Conservation (phyloP, 2,329 filamentous ascomycete species). For the Paraphaeosphaeria sporulosa region DNA sequence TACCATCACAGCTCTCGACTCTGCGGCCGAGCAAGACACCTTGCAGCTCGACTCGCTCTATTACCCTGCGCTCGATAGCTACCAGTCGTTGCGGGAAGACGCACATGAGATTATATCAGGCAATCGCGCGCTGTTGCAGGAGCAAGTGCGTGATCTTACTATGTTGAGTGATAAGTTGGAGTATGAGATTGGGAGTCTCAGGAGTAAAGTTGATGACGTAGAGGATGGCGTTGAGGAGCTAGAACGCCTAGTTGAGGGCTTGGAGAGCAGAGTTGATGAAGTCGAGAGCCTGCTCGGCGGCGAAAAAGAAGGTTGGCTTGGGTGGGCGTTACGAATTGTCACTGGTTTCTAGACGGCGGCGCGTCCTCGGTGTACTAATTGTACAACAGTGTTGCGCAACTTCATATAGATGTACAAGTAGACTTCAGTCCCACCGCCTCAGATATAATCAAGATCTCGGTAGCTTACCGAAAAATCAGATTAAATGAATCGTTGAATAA, state of each 20-base stretch:
- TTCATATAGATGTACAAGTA: not conserved
- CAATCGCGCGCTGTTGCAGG: slow-evolving; percentile 72
- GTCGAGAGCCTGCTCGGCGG: slow-evolving; percentile 63
- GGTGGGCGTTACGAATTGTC: slow-evolving; percentile 39
- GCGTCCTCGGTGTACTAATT: not conserved
- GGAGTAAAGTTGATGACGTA: slow-evolving; percentile 83
- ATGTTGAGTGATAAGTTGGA: slow-evolving; percentile 84
- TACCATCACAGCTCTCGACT: slow-evolving; percentile 66
- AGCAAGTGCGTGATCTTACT: slow-evolving; percentile 80
- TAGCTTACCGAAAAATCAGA: no score
- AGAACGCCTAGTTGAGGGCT: slow-evolving; percentile 67
- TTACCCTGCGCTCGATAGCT: slow-evolving; percentile 73
- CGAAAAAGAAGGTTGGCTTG: slow-evolving; percentile 44
- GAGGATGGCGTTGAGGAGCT: slow-evolving; percentile 84
- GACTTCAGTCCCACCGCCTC: no score
- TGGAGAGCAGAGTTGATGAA: slow-evolving; percentile 57
- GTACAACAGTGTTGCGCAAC: not conserved
- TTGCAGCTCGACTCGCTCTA: slow-evolving; percentile 74
- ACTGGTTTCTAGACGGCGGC: slow-evolving; percentile 24
- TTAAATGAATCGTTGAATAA: no score
- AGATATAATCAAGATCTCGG: no score
- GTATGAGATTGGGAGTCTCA: slow-evolving; percentile 86
- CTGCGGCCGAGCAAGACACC: slow-evolving; percentile 64
- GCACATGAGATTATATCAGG: slow-evolving; percentile 73
- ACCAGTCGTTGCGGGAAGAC: slow-evolving; percentile 70